Base-by-base conservation (phyloP, 352 stramenopile species). In the Pythium chondricola region DNA sequence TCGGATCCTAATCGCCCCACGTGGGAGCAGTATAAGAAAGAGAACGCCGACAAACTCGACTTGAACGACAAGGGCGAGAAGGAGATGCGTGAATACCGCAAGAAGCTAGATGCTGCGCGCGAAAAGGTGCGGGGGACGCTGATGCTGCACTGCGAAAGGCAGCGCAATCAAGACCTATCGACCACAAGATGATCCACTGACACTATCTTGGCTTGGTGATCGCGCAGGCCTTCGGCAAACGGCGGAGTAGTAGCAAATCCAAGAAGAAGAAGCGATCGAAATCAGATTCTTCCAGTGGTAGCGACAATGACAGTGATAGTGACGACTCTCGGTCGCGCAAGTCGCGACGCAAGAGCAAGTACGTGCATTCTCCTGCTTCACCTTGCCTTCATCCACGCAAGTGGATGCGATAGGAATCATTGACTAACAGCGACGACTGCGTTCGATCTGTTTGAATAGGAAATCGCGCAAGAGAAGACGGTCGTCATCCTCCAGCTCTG, bases 21-120 rank as follows among this genome's bases (percentile, higher is more conserved):
- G 30, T 98, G 93, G 93, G 93, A 98, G 62, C 85, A 97, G 48
- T 98, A 96, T 70, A 98, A 97, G 66, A 96, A 95, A 57, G 88
- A 97, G 51, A 98, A 97, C 54, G 76, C 92, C 17, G 91, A 97
- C 59, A 97, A 96, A 59, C 64, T 98, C 17, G 83, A 97, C 48
- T 54, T 97, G 38, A 82, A 46, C 14, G 73, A 74, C 22, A 81
- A 88, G 18, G 87, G 94, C 56, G 73, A 95, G 49, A 93, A 94
- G 52, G 88, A 97, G 59, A 98, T 98, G 93, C 74, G 91, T 46
- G 86, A 84, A 35, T 98, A 98, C 69, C 68, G 93, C 31, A 90
- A 90, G 55, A 75, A 97, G 56, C 67, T 98, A 6, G 93, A 98
- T 58, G 73, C 85, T 31, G 78, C 93, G 26, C 74, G 93, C 6